phyloP scores from a whole-genome alignment of 2,329 filamentous ascomycete genomes.

The Truncatella angustata region DNA sequence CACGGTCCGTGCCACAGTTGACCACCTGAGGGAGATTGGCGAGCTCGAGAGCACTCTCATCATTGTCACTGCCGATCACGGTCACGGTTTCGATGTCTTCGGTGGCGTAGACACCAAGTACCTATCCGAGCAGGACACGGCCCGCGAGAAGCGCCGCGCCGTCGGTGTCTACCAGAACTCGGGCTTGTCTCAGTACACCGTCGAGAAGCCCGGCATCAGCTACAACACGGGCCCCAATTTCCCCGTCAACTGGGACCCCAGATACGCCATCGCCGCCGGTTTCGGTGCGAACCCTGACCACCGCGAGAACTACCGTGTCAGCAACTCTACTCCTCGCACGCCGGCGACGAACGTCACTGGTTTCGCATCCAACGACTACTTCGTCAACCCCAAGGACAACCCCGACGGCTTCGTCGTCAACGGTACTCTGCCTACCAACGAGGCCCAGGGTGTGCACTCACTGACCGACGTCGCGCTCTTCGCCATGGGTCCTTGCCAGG shows the following conservation, averaged over 20 bases:
- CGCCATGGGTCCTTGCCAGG: constrained; percentile 75
- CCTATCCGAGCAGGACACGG: constrained; percentile 60
- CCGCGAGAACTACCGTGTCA: constrained; percentile 73
- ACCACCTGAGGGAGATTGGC: constrained; percentile 63
- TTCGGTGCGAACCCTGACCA: constrained; percentile 70
- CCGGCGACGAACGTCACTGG: constrained; percentile 56
- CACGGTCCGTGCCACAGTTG: constrained; percentile 72
- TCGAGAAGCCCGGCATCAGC: constrained; percentile 51
- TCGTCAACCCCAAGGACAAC: constrained; percentile 66
- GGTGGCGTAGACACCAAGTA: constrained; percentile 80
- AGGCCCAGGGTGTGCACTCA: constrained; percentile 70
- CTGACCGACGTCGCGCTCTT: constrained; percentile 79
- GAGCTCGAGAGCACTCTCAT: constrained; percentile 75
- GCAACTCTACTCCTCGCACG: constrained; percentile 56
- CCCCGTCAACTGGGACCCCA: constrained; percentile 80
- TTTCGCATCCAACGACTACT: constrained; percentile 53
- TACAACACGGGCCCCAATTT: constrained; percentile 76
- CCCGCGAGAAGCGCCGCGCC: constrained; percentile 73
- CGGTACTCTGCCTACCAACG: constrained; percentile 65
- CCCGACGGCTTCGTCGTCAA: constrained; percentile 70
- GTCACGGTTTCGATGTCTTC: constrained; percentile 85
- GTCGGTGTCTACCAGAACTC: constrained; percentile 72
- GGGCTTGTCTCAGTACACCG: constrained; percentile 73
- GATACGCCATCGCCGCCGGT: constrained; percentile 76
- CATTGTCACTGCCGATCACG: constrained; percentile 82